Conservation (phyloP, 2,329 filamentous ascomycete species). For the Colletotrichum melonis region DNA sequence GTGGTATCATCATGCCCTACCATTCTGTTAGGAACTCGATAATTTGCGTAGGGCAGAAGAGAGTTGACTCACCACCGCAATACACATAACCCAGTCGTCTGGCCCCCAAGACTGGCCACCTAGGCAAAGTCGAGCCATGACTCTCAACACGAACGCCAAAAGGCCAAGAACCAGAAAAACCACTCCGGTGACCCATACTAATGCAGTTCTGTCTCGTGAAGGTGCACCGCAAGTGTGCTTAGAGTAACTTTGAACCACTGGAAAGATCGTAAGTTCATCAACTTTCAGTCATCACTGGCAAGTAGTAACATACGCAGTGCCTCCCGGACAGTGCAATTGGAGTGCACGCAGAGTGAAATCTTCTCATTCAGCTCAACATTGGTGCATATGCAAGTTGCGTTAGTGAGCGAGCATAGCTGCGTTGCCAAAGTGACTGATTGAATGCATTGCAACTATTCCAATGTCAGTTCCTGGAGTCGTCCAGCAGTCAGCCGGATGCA, state of each 20-base stretch:
- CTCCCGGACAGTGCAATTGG: constrained; percentile 37
- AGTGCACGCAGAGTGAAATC: constrained; percentile 36
- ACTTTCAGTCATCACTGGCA: not conserved
- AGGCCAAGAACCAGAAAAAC: constrained; percentile 44
- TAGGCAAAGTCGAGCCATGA: constrained; percentile 41
- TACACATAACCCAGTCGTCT: constrained; percentile 54
- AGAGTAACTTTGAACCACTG: constrained; percentile 38
- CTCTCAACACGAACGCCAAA: constrained; percentile 44
- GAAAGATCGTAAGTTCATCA: not conserved
- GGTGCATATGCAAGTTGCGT: constrained; percentile 39
- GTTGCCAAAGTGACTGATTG: constrained; percentile 20
- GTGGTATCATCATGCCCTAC: constrained; percentile 26
- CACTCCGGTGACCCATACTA: constrained; percentile 42
- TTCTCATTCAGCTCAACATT: constrained; percentile 38
- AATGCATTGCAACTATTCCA: constrained; percentile 37
- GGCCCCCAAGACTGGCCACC: constrained; percentile 44
- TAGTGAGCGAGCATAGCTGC: constrained; percentile 30
- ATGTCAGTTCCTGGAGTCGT: constrained; percentile 13
- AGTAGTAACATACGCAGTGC: constrained; percentile 10
- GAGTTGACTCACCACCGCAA: constrained; percentile 43
- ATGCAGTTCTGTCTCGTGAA: constrained; percentile 40
- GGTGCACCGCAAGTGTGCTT: constrained; percentile 40
- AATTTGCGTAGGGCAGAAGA: not conserved
- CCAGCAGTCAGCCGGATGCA: no score
- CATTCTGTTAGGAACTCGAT: constrained; percentile 19